Evolutionary conservation across 257 asterid species (phyloP).

Genomic region (Henckelia pumila): DNA sequence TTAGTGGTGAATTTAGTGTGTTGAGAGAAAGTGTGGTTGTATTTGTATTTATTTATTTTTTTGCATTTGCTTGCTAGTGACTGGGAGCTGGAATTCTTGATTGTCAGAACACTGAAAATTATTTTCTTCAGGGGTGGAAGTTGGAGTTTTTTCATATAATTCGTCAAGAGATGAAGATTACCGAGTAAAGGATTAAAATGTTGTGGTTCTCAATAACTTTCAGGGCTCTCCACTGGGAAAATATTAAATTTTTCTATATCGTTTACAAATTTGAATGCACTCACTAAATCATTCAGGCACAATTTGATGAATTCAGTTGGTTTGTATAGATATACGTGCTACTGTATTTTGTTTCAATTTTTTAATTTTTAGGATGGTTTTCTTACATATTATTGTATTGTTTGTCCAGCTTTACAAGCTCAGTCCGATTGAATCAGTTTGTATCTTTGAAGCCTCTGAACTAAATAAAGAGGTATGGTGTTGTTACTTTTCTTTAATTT

Average conservation of each 20-base stretch:
- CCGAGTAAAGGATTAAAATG: too few relatives aligned
- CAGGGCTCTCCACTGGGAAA: not conserved
- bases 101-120: not conserved
- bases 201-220: too few relatives aligned
- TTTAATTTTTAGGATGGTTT: constrained; percentile 19
- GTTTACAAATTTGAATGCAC: not conserved
- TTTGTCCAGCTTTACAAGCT: constrained; percentile 74
- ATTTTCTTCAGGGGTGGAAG: too few relatives aligned
- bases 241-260: not conserved
- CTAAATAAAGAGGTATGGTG: constrained; percentile 63
- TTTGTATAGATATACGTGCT: not conserved
- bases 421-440: constrained; percentile 63
- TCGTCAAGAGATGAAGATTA: too few relatives aligned
- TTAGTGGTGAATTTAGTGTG: not conserved
- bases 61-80: too few relatives aligned
- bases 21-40: not conserved
- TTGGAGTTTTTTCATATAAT: too few relatives aligned
- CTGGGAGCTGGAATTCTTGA: not conserved
- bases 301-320: not conserved
- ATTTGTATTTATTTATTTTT: too few relatives aligned
- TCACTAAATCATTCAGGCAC: not conserved
- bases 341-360: not conserved
- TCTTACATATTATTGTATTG: constrained; percentile 17
- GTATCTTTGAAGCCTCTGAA: constrained; percentile 65
- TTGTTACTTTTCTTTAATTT: not conserved